phyloP scores from a whole-genome alignment of 2,329 filamentous ascomycete species.

The Diaporthe sp. region DNA sequence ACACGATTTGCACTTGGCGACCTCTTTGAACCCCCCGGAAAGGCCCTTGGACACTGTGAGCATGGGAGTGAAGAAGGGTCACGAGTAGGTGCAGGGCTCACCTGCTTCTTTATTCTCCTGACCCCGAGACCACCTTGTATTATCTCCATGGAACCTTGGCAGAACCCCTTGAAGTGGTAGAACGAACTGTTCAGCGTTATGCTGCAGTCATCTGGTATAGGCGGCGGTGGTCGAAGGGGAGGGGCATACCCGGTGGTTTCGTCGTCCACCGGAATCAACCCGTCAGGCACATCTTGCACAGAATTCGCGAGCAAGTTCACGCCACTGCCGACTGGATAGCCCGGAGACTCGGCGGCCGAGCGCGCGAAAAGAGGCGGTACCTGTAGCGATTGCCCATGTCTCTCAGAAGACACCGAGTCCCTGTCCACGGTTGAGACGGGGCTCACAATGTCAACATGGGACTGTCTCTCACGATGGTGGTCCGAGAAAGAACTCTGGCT shows the following conservation, averaged over 20 bases:
- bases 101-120: conserved; percentile 64
- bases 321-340: background rate
- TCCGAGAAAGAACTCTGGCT: conserved; percentile 21
- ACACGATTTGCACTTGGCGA: conserved; percentile 68
- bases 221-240: conserved; percentile 40
- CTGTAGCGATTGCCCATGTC: background rate
- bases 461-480: conserved; percentile 20
- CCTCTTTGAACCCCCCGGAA: conserved; percentile 53
- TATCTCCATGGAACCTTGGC: conserved; percentile 66
- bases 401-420: background rate
- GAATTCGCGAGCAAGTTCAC: conserved; percentile 12
- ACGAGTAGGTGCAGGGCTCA: conserved; percentile 48
- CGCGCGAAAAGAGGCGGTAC: conserved; percentile 24
- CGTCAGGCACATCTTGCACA: conserved; percentile 47
- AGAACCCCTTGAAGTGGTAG: conserved; percentile 67
- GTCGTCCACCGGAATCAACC: conserved; percentile 54
- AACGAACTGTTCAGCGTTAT: conserved; percentile 65
- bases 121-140: conserved; percentile 64
- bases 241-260: conserved; percentile 44
- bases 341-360: background rate
- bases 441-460: conserved; percentile 21
- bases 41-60: conserved; percentile 44
- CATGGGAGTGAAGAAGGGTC: background rate
- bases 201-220: conserved; percentile 53
- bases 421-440: background rate